Evolutionary conservation across 495 filamentous ascomycete genomes (phyloP).

Genomic region (Apiosordaria backusii): DNA sequence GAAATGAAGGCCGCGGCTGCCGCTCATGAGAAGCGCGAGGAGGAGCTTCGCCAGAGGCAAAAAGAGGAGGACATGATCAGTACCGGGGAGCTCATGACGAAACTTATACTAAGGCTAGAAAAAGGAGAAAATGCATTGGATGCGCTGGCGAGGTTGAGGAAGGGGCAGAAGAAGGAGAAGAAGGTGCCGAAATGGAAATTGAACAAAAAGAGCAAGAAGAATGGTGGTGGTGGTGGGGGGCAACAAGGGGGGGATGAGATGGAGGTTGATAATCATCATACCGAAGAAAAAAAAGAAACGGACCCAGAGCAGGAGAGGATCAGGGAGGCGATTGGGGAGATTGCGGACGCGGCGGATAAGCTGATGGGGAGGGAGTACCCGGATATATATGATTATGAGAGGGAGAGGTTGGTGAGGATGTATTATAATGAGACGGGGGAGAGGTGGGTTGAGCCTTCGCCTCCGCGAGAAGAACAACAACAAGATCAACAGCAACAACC

Average conservation of each 20-base stretch:
- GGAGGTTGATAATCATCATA: conserved; percentile 60
- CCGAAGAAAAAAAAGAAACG: conserved; percentile 47
- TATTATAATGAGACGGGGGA: conserved; percentile 87
- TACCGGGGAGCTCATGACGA: conserved; percentile 68
- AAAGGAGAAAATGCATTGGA: conserved; percentile 86
- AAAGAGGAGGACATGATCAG: conserved; percentile 68
- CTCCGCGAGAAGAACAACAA: conserved; percentile 13
- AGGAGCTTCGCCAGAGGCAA: conserved; percentile 63
- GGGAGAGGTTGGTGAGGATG: conserved; percentile 79
- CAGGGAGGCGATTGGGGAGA: conserved; percentile 67
- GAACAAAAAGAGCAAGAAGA: conserved; percentile 46
- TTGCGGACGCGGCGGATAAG: conserved; percentile 86
- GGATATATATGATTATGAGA: conserved; percentile 84
- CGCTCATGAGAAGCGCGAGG: conserved; percentile 82
- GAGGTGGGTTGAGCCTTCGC: conserved; percentile 67
- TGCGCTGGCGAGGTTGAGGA: conserved; percentile 76
- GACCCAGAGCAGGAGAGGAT: conserved; percentile 68
- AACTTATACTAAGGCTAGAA: conserved; percentile 69
- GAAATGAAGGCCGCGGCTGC: conserved; percentile 85
- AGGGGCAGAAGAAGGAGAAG: conserved; percentile 60
- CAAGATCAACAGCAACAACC: conserved; percentile 17
- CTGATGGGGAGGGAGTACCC: conserved; percentile 74
- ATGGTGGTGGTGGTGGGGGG: conserved; percentile 28
- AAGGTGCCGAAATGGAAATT: conserved; percentile 59
- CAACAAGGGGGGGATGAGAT: conserved; percentile 46